Evolutionary conservation across 2,329 filamentous ascomycete genomes (phyloP).

Genomic region (Ophiostoma pallidulum): DNA sequence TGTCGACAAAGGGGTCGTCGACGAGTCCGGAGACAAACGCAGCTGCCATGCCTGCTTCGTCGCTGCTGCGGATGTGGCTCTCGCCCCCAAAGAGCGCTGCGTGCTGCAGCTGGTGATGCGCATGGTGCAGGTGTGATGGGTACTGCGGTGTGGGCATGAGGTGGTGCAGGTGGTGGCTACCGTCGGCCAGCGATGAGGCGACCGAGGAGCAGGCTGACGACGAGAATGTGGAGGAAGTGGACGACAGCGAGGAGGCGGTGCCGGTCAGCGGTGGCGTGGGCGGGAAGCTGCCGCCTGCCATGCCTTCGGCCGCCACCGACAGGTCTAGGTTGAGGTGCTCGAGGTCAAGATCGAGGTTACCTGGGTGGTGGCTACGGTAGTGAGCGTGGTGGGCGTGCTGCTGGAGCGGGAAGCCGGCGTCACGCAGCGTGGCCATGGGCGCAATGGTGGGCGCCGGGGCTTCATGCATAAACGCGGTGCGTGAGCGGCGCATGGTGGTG

Average conservation of each 20-base stretch:
- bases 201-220: slow-evolving; percentile 6
- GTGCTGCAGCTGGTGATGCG: slow-evolving; percentile 3
- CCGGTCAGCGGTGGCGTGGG: slow-evolving; percentile 13
- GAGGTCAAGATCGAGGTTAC: not conserved
- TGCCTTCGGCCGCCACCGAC: not conserved
- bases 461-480: slow-evolving; percentile 9
- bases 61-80: not conserved
- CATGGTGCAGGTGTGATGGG: not conserved
- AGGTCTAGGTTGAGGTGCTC: not conserved
- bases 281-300: not conserved
- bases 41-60: not conserved
- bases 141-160: not conserved
- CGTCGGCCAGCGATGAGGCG: slow-evolving; percentile 9
- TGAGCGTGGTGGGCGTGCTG: not conserved
- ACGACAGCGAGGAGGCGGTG: slow-evolving; percentile 7
- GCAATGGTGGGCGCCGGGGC: slow-evolving; percentile 12
- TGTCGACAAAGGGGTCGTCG: slow-evolving; percentile 24
- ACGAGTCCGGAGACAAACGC: slow-evolving; percentile 19
- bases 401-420: not conserved
- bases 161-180: not conserved
- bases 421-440: slow-evolving; percentile 15
- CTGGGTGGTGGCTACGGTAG: slow-evolving; percentile 4
- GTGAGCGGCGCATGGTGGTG: slow-evolving; percentile 17
- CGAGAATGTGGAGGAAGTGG: slow-evolving; percentile 8
- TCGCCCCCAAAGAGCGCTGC: not conserved